phyloP scores from a whole-genome alignment of 2,329 filamentous ascomycete genomes.

The Colletotrichum caudatum region DNA sequence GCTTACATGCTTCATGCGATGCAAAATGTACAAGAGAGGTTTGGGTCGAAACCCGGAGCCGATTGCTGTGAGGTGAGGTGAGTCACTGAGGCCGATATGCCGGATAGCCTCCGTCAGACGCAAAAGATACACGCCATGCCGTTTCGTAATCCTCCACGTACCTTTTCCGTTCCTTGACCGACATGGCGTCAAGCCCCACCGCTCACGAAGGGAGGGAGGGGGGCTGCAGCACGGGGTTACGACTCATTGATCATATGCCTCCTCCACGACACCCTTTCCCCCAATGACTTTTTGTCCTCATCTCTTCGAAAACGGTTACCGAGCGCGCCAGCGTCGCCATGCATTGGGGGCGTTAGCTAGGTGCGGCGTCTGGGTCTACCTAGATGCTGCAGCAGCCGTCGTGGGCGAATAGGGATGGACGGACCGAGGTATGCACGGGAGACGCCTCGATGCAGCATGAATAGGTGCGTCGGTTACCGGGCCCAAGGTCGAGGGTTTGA shows the following conservation, averaged over 20 bases:
- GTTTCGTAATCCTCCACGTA: constrained; percentile 40
- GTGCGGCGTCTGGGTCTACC: constrained; percentile 9
- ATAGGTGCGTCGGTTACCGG: constrained; percentile 9
- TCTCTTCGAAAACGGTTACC: neutral
- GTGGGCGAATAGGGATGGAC: neutral
- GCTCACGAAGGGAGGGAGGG: neutral
- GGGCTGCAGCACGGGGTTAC: constrained; percentile 13
- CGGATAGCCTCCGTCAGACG: constrained; percentile 7
- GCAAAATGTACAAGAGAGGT: constrained; percentile 5
- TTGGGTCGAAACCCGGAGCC: constrained; percentile 1
- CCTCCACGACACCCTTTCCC: constrained; percentile 16
- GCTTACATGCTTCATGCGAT: neutral
- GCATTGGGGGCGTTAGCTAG: constrained; percentile 1
- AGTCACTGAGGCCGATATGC: constrained; percentile 31
- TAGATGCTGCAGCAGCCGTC: neutral
- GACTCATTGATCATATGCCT: constrained; percentile 34
- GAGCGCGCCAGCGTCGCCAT: neutral
- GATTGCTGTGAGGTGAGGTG: neutral
- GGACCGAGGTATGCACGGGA: constrained; percentile 6
- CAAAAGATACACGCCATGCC: constrained; percentile 31
- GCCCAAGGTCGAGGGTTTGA: neutral
- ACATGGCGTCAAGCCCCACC: constrained; percentile 12
- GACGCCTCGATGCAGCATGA: constrained; percentile 10
- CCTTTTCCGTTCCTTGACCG: neutral
- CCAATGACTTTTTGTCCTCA: neutral